These are phyloP conservation scores for Bruguiera sexangula DNA, from an alignment of 345 rosid genomes.

Conservation along the genomic window DNA sequence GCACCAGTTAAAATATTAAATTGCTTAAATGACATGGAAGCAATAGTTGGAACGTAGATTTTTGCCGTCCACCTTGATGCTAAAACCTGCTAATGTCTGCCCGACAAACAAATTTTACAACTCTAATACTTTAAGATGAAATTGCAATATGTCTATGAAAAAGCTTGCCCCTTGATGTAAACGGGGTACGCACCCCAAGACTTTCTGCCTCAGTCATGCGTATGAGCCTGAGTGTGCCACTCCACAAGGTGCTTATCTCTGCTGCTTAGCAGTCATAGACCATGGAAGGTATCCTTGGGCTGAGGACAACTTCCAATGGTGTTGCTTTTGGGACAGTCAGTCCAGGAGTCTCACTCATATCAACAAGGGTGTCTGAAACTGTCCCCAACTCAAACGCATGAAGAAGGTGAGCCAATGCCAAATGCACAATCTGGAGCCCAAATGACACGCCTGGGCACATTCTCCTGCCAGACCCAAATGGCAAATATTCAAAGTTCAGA, in stretches of 20 bases:
- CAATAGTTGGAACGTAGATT: neutral
- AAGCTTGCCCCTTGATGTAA: too few species aligned
- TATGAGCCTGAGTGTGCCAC: neutral
- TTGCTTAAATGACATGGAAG: neutral
- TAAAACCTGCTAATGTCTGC: too few species aligned
- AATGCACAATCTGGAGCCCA: constrained; percentile 5
- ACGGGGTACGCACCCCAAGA: too few species aligned
- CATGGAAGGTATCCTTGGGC: constrained; percentile 4
- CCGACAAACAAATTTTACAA: too few species aligned
- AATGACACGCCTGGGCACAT: constrained; percentile 20
- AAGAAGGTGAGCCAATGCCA: constrained; percentile 17
- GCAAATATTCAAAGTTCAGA: constrained; percentile 10
- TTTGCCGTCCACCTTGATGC: too few species aligned
- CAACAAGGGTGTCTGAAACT: neutral
- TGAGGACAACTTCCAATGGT: constrained; percentile 15
- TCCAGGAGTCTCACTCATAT: constrained; percentile 16
- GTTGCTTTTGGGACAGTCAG: constrained; percentile 1
- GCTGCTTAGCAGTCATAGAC: neutral
- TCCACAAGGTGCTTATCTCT: neutral
- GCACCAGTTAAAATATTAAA: too few species aligned
- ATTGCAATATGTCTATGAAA: too few species aligned
- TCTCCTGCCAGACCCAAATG: constrained; percentile 23
- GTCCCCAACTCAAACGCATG: constrained; percentile 18
- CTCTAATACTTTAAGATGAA: too few species aligned
- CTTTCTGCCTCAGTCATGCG: too few species aligned